Percentiles rank a stretch among this genome's conserved stretches.
Conservation (phyloP, 371 early-diverging fungal genomes). For the Rhizopus arrhizus region DNA sequence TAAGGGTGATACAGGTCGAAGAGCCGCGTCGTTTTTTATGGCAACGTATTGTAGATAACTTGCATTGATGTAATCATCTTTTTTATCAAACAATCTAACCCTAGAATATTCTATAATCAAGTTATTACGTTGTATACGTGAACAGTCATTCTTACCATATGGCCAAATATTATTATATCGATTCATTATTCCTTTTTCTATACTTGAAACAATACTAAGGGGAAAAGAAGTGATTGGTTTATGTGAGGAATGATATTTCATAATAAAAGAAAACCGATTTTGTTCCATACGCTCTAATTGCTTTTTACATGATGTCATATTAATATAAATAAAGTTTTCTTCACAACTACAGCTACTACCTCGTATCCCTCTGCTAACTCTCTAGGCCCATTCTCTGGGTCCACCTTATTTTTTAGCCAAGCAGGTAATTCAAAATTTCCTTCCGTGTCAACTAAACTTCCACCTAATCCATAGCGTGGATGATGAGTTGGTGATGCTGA, state of each 20-base stretch:
- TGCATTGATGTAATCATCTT: conserved; percentile 86
- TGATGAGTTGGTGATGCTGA: conserved; percentile 8
- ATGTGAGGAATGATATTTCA: conserved; percentile 40
- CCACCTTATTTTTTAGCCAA: conserved; percentile 23
- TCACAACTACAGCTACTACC: conserved; percentile 9
- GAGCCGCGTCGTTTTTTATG: conserved; percentile 10
- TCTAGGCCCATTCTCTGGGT: conserved; percentile 25
- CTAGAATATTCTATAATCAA: conserved; percentile 54
- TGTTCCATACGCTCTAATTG: conserved; percentile 53
- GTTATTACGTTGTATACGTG: background rate
- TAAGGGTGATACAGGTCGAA: conserved; percentile 1
- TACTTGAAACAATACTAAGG: conserved; percentile 53
- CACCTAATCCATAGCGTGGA: conserved; percentile 24
- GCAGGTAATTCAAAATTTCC: conserved; percentile 22
- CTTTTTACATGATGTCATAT: conserved; percentile 31
- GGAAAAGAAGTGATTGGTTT: conserved; percentile 25
- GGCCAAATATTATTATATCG: conserved; percentile 78
- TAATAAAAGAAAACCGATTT: conserved; percentile 54
- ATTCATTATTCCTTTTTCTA: conserved; percentile 64
- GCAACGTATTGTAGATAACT: conserved; percentile 43
- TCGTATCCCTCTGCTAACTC: conserved; percentile 35
- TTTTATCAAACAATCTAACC: conserved; percentile 37
- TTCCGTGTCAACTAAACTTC: conserved; percentile 22
- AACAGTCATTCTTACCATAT: conserved; percentile 45
- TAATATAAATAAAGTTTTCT: background rate